Base-by-base conservation (phyloP, 2,329 filamentous ascomycete genomes). In the Stachybotrys elegans region DNA sequence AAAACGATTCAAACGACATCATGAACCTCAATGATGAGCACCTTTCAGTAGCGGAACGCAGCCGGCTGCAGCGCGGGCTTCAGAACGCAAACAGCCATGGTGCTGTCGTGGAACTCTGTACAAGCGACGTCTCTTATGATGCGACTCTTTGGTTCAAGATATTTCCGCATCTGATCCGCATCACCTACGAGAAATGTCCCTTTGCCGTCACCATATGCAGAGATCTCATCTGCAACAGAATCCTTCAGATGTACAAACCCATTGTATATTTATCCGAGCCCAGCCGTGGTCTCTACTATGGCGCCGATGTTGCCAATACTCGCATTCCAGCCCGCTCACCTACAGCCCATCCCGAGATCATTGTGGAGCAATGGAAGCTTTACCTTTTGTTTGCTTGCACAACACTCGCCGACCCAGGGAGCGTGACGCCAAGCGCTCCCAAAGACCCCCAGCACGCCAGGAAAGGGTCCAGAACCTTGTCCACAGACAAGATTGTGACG, bases 361-460 rank as follows among this genome's bases (percentile, higher is more conserved):
- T 96, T 45, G 82, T 98, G 46, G 94, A 97, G 64, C 93, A 98
- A 61, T 98, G 92, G 92, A 97, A 96, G 65, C 72, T 97, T 3
- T 97, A 97, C 62, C 75, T 98, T 21, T 91, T 96, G 44, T 96
- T 98, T 68, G 93, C 92, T 9, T 98, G 94, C 66, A 95, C 92
- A 9, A 97, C 93, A 0, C 73, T 98, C 45, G 91, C 88, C 29
- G 93, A 93, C 52, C 79, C 88, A 9, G 89, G 89, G 9, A 81
- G 73, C 44, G 73, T 75, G 19, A 60, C 57, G 13, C 46, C 52
- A 27, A 58, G 44, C 16, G 51, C 60, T 1, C 51, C 64, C 4
- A 79, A 82, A 44, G 72, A 83, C 22, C 71, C 71, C 2, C 86
- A 94, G 51, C 92, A 97, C 63, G 76, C 81, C 5, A 80, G 92